phyloP scores from a whole-genome alignment of 768 basidiomycete genomes.

The Pleurotus ostreatus region DNA sequence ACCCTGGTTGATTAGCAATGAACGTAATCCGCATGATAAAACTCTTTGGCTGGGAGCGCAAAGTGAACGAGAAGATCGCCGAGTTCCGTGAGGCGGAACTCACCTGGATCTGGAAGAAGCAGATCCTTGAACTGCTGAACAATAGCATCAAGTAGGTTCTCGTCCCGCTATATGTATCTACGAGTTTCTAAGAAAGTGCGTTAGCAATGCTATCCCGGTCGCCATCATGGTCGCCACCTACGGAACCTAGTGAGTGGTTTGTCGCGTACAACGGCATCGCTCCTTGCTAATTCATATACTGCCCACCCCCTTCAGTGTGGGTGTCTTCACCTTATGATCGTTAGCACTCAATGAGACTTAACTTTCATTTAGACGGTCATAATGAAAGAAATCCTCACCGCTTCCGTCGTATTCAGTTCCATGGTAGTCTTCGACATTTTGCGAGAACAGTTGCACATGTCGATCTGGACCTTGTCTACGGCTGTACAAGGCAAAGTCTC shows the following conservation, averaged over 20 bases:
- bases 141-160: conserved; percentile 34
- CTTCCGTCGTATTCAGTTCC: conserved; percentile 43
- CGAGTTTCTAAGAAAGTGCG: not conserved
- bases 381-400: conserved; percentile 34
- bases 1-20: conserved; percentile 29
- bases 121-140: conserved; percentile 45
- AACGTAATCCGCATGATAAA: conserved; percentile 65
- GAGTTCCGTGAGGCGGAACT: conserved; percentile 62
- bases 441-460: conserved; percentile 43
- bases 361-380: conserved; percentile 26
- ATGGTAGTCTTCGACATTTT: conserved; percentile 62
- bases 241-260: conserved; percentile 44
- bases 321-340: not conserved
- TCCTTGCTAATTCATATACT: not conserved
- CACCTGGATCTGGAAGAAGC: conserved; percentile 44
- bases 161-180: not conserved
- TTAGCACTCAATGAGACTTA: not conserved
- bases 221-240: conserved; percentile 64
- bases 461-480: conserved; percentile 23
- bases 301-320: not conserved
- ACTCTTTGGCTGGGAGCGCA: conserved; percentile 64
- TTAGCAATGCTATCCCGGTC: conserved; percentile 56
- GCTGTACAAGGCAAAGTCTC: conserved; percentile 52
- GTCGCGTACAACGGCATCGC: not conserved
- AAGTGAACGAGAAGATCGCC: conserved; percentile 46